Evolutionary conservation across 116 monocot genomes (phyloP).

Genomic region (Cymodocea nodosa): DNA sequence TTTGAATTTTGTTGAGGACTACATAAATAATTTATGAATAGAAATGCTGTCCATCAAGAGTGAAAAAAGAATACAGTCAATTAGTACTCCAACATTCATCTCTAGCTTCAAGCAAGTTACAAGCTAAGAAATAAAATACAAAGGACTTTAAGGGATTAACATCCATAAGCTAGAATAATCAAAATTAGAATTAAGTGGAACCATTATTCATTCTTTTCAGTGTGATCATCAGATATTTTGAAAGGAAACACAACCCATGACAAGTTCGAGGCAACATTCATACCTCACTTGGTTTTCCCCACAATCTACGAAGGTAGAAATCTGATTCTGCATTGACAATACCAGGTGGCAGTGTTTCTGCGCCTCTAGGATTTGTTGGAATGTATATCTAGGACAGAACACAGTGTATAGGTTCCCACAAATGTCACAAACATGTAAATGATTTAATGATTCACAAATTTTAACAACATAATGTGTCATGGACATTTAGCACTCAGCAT

Average conservation of each 20-base stretch:
- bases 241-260: not conserved
- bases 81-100: no score
- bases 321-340: slow-evolving; percentile 34
- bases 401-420: not conserved
- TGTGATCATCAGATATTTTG: not conserved
- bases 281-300: slow-evolving; percentile 37
- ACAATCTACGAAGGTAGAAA: slow-evolving; percentile 28
- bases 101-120: no score
- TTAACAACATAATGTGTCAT: not conserved
- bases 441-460: not conserved
- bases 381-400: slow-evolving; percentile 20
- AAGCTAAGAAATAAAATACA: no score
- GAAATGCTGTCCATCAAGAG: no score
- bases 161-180: no score
- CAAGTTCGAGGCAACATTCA: not conserved
- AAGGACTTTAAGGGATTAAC: no score
- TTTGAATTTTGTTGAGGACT: no score
- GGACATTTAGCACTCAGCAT: not conserved
- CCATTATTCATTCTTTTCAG: not conserved
- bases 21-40: no score
- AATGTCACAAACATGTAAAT: no score
- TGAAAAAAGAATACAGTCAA: no score
- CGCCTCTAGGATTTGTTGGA: slow-evolving; percentile 33
- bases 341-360: slow-evolving; percentile 28
- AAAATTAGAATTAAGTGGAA: no score